phyloP scores from a whole-genome alignment of 1,284 basidiomycete genomes.

The Trichosporon asahii region DNA sequence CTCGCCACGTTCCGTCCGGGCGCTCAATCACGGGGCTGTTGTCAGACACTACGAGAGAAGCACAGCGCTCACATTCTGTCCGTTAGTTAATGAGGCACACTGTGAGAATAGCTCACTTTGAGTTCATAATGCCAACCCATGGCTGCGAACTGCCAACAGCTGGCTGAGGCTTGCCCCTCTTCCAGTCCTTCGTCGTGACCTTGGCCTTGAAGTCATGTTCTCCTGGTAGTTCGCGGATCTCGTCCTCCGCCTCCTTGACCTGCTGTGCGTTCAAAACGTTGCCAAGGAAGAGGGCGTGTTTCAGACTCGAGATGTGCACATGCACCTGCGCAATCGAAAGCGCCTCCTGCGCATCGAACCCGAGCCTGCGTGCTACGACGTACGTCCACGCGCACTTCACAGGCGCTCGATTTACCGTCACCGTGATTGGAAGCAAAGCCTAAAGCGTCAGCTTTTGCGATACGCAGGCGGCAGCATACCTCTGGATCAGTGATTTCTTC shows the following conservation, averaged over 20 bases:
- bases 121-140: constrained; percentile 84
- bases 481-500: constrained; percentile 39
- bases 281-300: constrained; percentile 77
- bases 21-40: constrained; percentile 73
- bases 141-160: constrained; percentile 72
- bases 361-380: constrained; percentile 75
- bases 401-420: constrained; percentile 83
- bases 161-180: constrained; percentile 19
- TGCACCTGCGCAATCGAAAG: constrained; percentile 64
- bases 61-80: constrained; percentile 11
- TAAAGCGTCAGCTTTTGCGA: constrained; percentile 36
- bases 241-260: constrained; percentile 49
- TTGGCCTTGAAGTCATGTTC: constrained; percentile 10
- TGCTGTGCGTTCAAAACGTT: constrained; percentile 56
- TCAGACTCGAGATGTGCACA: constrained; percentile 82
- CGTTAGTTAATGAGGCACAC: constrained; percentile 8
- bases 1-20: constrained; percentile 70
- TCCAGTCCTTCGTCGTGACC: constrained; percentile 5
- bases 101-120: constrained; percentile 63
- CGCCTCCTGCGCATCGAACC: constrained; percentile 81
- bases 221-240: constrained; percentile 46
- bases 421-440: constrained; percentile 61
- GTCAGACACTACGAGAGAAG: constrained; percentile 24
- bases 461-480: constrained; percentile 25
- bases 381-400: constrained; percentile 91